phyloP scores from a whole-genome alignment of 495 filamentous ascomycete genomes.

The Lasiosphaeria ovina region DNA sequence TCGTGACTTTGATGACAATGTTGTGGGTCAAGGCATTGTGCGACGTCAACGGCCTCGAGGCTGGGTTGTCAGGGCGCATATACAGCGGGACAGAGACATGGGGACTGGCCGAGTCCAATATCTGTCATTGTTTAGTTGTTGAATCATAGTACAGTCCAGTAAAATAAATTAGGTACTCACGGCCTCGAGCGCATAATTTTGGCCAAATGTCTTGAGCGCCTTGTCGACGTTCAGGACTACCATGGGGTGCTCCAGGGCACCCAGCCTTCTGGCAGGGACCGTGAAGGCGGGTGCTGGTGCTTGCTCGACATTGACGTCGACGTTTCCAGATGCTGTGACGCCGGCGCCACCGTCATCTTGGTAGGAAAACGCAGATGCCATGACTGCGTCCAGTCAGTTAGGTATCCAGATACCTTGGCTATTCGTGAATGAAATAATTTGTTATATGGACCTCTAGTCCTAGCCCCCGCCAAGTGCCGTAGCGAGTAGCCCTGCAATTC shows the following conservation, averaged over 20 bases:
- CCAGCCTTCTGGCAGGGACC: constrained; percentile 62
- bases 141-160: background rate
- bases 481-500: no score
- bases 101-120: constrained; percentile 36
- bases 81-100: constrained; percentile 57
- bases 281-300: constrained; percentile 39
- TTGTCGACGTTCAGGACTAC: constrained; percentile 79
- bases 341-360: no score
- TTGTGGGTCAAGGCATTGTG: constrained; percentile 70
- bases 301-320: constrained; percentile 5
- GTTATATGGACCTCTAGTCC: no score
- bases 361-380: no score
- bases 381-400: no score
- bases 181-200: constrained; percentile 59
- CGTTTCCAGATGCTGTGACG: background rate
- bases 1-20: constrained; percentile 78
- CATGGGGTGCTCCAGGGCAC: constrained; percentile 85
- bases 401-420: no score
- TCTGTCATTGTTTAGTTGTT: constrained; percentile 17
- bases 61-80: constrained; percentile 73
- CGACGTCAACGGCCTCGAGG: constrained; percentile 71
- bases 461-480: no score
- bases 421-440: no score
- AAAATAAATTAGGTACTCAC: constrained; percentile 42
- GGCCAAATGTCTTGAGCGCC: constrained; percentile 75